Evolutionary conservation across 176 grass and related monocot species (phyloP), one percentile per base, ranked within the genome.

Genomic region (Lolium perenne): DNA sequence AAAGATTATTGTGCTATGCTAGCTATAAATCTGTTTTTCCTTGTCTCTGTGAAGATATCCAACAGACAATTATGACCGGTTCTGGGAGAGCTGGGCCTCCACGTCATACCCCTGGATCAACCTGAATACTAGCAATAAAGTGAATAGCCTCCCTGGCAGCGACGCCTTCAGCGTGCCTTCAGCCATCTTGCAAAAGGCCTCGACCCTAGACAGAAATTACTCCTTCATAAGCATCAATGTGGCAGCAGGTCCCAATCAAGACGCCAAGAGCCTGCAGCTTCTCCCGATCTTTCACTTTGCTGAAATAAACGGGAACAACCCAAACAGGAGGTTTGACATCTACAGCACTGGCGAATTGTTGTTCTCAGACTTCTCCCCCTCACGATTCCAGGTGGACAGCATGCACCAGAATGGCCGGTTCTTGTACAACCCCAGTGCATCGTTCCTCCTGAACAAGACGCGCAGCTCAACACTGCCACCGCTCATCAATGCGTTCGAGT

Each of bases 261-360:
- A 64, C 13, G 0, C 3, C 29, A 49, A 3, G 22, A 20, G 4
- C 45, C 46, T 85, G 20, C 12, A 41, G 46, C 58, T 77, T 18
- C 83, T 81, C 21, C 67, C 79, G 1, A 74, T 87, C 67, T 87
- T 87, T 60, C 78, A 87, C 35, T 87, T 87, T 2, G 68, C 86
- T 0, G 86, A 87, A 47, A 21, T 87, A n/a, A 18, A 13, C 15
- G 12, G 0, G n/a, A 41, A 0, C 55, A 51, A 16, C 20, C 56
- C 55, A 0, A 78, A 40, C 49, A 26, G 80, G 10, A 15, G 8
- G 0, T 79, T 85, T 0, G 20, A 76, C 6, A 85, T 85, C 58
- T 66, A 54, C 18, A 25, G 2, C 20, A 2, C 4, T 4, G 4
- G 0, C 0, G 45, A 17, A 5, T 0, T 1, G 20, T 0, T 77